phyloP scores from a whole-genome alignment of 2,329 filamentous ascomycete species.

The Stemphylium lycopersici region DNA sequence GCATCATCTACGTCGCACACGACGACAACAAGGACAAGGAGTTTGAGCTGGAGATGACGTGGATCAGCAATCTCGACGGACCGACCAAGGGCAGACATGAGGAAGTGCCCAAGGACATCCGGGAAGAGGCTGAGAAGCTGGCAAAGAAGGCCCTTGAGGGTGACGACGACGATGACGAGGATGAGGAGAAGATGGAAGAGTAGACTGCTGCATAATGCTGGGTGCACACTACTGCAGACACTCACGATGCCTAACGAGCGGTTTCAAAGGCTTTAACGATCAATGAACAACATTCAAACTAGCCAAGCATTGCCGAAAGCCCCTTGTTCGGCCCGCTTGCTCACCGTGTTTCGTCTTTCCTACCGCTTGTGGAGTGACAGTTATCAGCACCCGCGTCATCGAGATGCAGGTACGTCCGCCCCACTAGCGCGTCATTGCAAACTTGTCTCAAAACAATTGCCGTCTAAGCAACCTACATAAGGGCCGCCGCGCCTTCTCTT shows the following conservation, averaged over 20 bases:
- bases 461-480: conserved; percentile 3
- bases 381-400: conserved; percentile 17
- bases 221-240: conserved; percentile 31
- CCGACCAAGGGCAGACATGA: conserved; percentile 92
- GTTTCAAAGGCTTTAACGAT: conserved; percentile 25
- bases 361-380: conserved; percentile 6
- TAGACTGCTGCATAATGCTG: conserved; percentile 51
- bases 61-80: conserved; percentile 84
- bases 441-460: conserved; percentile 6
- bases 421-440: conserved; percentile 22
- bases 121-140: conserved; percentile 89
- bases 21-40: conserved; percentile 99
- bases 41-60: conserved; percentile 99
- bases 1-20: conserved; percentile 96
- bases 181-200: conserved; percentile 86
- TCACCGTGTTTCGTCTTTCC: neutral
- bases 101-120: conserved; percentile 88
- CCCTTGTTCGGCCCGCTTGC: conserved; percentile 2
- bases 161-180: conserved; percentile 72
- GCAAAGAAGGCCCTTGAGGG: conserved; percentile 89
- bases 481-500: neutral
- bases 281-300: conserved; percentile 10
- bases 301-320: conserved; percentile 6
- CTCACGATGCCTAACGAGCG: conserved; percentile 32
- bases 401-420: conserved; percentile 20